Conservation (phyloP, 2,329 filamentous ascomycete species). For the Dactylellina drechsleri region DNA sequence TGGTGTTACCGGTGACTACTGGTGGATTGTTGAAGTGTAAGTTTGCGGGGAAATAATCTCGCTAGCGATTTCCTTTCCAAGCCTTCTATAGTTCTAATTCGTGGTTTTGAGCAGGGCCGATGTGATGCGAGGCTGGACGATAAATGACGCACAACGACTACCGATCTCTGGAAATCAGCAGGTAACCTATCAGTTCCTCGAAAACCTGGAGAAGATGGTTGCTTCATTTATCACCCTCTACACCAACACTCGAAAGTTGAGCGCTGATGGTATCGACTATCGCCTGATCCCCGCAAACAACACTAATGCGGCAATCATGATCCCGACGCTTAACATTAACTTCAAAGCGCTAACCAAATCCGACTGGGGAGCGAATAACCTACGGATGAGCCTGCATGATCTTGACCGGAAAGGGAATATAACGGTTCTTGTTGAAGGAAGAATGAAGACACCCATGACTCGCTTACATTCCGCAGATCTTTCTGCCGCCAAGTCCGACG, state of each 20-base stretch:
- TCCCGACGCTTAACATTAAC: constrained; percentile 59
- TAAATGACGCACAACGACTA: constrained; percentile 55
- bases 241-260: constrained; percentile 61
- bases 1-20: constrained; percentile 77
- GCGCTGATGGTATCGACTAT: constrained; percentile 58
- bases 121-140: constrained; percentile 58
- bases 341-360: constrained; percentile 58
- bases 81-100: too few species aligned
- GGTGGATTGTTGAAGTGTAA: constrained; percentile 78
- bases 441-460: constrained; percentile 68
- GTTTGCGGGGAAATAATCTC: constrained; percentile 56
- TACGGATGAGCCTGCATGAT: constrained; percentile 69
- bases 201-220: constrained; percentile 61
- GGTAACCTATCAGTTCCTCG: constrained; percentile 58
- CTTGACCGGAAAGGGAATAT: constrained; percentile 68
- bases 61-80: constrained; percentile 13
- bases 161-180: constrained; percentile 50
- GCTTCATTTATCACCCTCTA: constrained; percentile 62
- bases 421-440: constrained; percentile 67
- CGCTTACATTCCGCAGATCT: constrained; percentile 61
- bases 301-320: constrained; percentile 53
- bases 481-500: constrained; percentile 66
- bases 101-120: constrained; percentile 41
- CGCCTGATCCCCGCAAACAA: constrained; percentile 58
- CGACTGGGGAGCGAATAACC: constrained; percentile 70